A percentile compares a stretch with the other conserved stretches of the same genome.
Conservation (phyloP, 192 early-diverging fungal genomes). For the Coemansia sp. region DNA sequence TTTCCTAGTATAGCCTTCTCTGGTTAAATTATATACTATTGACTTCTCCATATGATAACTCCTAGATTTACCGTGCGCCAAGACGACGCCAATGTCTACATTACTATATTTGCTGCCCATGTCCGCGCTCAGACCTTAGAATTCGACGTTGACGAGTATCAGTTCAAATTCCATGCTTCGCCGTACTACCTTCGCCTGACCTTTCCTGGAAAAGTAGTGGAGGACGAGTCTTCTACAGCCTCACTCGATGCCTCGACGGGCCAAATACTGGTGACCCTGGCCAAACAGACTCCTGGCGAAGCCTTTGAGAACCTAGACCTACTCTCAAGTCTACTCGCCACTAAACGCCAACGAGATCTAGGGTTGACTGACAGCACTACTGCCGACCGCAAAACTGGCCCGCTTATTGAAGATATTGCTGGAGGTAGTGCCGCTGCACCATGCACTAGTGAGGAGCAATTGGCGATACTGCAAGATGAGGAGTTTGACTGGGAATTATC, state of each 20-base stretch:
- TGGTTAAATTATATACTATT: neutral
- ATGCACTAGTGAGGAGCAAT: slow-evolving; percentile 11
- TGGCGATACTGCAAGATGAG: slow-evolving; percentile 44
- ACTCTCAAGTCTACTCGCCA: slow-evolving; percentile 81
- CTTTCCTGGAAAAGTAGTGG: slow-evolving; percentile 79
- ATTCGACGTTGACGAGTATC: slow-evolving; percentile 75
- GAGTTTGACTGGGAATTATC: slow-evolving; percentile 89
- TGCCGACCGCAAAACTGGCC: slow-evolving; percentile 17
- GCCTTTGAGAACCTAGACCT: slow-evolving; percentile 89
- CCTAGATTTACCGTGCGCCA: slow-evolving; percentile 82
- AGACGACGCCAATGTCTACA: slow-evolving; percentile 71
- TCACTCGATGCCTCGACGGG: slow-evolving; percentile 79
- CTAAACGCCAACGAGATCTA: slow-evolving; percentile 53
- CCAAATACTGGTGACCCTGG: slow-evolving; percentile 70
- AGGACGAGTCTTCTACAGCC: slow-evolving; percentile 84
- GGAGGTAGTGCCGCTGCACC: neutral
- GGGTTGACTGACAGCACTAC: neutral
- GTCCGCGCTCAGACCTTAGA: slow-evolving; percentile 88
- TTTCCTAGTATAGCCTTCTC: no score
- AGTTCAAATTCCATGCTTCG: slow-evolving; percentile 85
- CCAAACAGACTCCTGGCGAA: slow-evolving; percentile 79
- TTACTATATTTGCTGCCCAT: slow-evolving; percentile 82
- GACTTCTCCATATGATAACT: slow-evolving; percentile 75
- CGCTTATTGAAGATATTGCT: slow-evolving; percentile 43
- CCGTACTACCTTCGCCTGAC: slow-evolving; percentile 93